Conservation (phyloP, 2,329 filamentous ascomycete genomes). For the Cladosporium velox region DNA sequence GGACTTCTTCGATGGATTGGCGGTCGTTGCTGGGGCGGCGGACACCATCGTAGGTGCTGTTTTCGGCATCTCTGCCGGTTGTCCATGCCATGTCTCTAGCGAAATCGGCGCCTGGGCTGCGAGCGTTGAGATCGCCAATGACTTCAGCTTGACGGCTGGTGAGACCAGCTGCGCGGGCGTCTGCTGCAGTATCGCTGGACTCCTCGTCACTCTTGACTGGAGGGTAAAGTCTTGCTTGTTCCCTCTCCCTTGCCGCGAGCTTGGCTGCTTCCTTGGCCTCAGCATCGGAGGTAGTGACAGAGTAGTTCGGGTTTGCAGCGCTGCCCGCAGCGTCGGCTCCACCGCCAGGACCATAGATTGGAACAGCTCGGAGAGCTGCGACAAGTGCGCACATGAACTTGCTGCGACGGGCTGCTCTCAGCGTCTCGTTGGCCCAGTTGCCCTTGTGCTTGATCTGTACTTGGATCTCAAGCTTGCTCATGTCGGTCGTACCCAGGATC, state of each 20-base stretch:
- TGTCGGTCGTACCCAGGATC: constrained; percentile 69
- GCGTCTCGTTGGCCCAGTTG: constrained; percentile 67
- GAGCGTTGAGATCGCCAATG: constrained; percentile 48
- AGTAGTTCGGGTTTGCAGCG: constrained; percentile 74
- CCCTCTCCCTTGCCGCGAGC: constrained; percentile 53
- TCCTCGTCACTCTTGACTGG: constrained; percentile 33
- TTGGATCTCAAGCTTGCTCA: constrained; percentile 83
- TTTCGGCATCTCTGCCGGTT: constrained; percentile 41
- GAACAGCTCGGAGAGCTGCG: constrained; percentile 79
- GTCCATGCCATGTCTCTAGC: constrained; percentile 50
- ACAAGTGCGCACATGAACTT: constrained; percentile 97
- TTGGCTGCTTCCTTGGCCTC: constrained; percentile 64
- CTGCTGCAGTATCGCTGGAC: constrained; percentile 21
- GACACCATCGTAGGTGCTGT: constrained; percentile 33
- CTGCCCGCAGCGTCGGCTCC: constrained; percentile 63
- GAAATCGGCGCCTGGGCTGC: constrained; percentile 45
- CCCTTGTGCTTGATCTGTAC: constrained; percentile 85
- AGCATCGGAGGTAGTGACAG: constrained; percentile 71
- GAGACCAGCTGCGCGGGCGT: constrained; percentile 28
- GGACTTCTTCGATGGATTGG: constrained; percentile 50
- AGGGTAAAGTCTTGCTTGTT: constrained; percentile 64
- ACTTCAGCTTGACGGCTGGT: constrained; percentile 37
- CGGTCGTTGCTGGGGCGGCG: constrained; percentile 45
- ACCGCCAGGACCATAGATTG: constrained; percentile 79
- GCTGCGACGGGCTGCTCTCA: constrained; percentile 78